These are phyloP conservation scores for Lotus japonicus DNA, from an alignment of 306 rosid genomes.

Conservation along the genomic window DNA sequence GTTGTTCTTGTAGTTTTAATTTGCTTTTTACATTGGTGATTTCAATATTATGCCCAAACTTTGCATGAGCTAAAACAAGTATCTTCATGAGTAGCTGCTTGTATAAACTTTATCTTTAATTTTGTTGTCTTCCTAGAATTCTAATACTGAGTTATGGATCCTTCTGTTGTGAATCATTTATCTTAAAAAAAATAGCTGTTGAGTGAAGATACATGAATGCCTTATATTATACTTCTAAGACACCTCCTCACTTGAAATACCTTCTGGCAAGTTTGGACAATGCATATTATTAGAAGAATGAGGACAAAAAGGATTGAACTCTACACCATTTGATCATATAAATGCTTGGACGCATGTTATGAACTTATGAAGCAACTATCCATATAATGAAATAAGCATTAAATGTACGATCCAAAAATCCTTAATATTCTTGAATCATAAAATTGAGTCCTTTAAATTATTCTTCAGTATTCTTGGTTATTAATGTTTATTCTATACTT, in stretches of 20 bases:
- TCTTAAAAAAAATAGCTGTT: no score
- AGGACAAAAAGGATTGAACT: no score
- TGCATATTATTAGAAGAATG: no score
- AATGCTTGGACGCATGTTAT: no score
- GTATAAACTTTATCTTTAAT: not conserved
- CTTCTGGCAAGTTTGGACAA: no score
- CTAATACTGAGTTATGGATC: not conserved
- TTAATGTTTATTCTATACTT: slow-evolving; percentile 15
- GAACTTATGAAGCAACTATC: no score
- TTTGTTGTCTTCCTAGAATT: not conserved
- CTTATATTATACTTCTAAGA: no score
- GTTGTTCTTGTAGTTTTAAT: not conserved
- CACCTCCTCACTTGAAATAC: no score
- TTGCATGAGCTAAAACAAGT: not conserved
- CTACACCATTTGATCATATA: no score
- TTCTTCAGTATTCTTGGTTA: not conserved
- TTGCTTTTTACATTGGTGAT: not conserved
- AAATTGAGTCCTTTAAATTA: not conserved
- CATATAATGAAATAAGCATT: not conserved
- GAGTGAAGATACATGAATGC: no score
- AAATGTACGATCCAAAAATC: not conserved
- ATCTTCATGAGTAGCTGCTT: not conserved
- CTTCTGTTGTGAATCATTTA: not conserved
- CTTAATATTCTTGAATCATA: not conserved
- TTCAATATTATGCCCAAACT: not conserved